These are phyloP conservation scores for Monosporascus sp. DNA, from an alignment of 2,329 filamentous ascomycete species.

Conservation along the genomic window DNA sequence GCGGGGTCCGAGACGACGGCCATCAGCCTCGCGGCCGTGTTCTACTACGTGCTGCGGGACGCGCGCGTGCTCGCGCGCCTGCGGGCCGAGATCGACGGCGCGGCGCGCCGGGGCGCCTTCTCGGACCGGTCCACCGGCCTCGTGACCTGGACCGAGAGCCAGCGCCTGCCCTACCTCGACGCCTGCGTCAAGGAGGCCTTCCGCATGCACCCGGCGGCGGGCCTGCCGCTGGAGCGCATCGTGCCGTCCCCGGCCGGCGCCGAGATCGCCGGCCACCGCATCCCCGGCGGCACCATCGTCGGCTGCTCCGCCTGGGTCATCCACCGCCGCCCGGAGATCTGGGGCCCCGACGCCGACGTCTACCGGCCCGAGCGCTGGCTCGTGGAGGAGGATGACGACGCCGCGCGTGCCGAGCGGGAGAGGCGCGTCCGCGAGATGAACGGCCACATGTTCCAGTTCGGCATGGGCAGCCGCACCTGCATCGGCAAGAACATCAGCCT, in stretches of 20 bases:
- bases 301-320: slow-evolving; percentile 73
- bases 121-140: slow-evolving; percentile 49
- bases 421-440: slow-evolving; percentile 61
- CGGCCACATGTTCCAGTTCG: slow-evolving; percentile 67
- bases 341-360: slow-evolving; percentile 59
- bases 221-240: slow-evolving; percentile 67
- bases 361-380: slow-evolving; percentile 68
- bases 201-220: slow-evolving; percentile 68
- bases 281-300: slow-evolving; percentile 67
- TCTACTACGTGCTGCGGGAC: slow-evolving; percentile 68
- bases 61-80: slow-evolving; percentile 50
- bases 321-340: slow-evolving; percentile 62
- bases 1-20: slow-evolving; percentile 78
- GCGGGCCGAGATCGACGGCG: slow-evolving; percentile 57
- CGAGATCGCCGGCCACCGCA: slow-evolving; percentile 55
- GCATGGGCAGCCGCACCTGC: slow-evolving; percentile 65
- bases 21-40: slow-evolving; percentile 65
- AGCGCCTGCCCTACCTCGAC: slow-evolving; percentile 69
- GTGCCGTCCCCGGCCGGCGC: slow-evolving; percentile 56
- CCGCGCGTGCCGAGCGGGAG: slow-evolving; percentile 34
- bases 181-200: slow-evolving; percentile 75
- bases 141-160: slow-evolving; percentile 64
- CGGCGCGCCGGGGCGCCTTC: slow-evolving; percentile 46
- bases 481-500: slow-evolving; percentile 63
- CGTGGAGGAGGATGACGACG: slow-evolving; percentile 32